Percentiles rank a stretch among this genome's conserved stretches.
phyloP scores from a whole-genome alignment of 2,329 filamentous ascomycete species.

The Biscogniauxia marginata region DNA sequence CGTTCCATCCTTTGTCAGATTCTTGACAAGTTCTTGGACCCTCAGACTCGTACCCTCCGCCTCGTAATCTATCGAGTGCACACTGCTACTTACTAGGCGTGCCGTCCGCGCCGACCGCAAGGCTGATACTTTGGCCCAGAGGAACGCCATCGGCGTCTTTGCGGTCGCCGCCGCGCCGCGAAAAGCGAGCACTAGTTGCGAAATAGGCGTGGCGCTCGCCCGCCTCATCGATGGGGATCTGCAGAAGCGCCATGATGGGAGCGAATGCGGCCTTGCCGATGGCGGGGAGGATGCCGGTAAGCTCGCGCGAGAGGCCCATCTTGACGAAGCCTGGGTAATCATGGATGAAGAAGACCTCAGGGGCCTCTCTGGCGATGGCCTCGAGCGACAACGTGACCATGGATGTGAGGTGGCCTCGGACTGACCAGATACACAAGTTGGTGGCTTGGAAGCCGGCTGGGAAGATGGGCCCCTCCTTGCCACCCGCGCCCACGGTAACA shows the following conservation, averaged over 20 bases:
- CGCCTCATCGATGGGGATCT: constrained; percentile 31
- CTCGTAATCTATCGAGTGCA: constrained; percentile 37
- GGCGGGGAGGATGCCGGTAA: constrained; percentile 25
- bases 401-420: constrained; percentile 45
- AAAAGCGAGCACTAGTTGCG: constrained; percentile 35
- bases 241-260: constrained; percentile 12
- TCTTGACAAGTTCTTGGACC: constrained; percentile 27
- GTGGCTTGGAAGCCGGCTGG: constrained; percentile 44
- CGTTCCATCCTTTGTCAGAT: constrained; percentile 28
- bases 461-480: constrained; percentile 50
- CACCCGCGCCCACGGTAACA: constrained; percentile 52
- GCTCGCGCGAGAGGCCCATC: constrained; percentile 27
- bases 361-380: constrained; percentile 33
- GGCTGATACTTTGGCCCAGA: constrained; percentile 21
- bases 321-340: constrained; percentile 39
- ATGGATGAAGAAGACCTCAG: constrained; percentile 42
- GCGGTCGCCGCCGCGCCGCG: constrained; percentile 23
- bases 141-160: constrained; percentile 26
- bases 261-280: constrained; percentile 30
- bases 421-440: constrained; percentile 37
- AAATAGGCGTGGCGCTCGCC: constrained; percentile 40
- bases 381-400: constrained; percentile 11
- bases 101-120: constrained; percentile 33
- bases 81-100: constrained; percentile 35
- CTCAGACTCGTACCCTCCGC: constrained; percentile 31